A percentile compares a stretch with the other conserved stretches of the same genome.
Evolutionary conservation across 768 basidiomycete species (phyloP).

Genomic region (Russula brevipes): DNA sequence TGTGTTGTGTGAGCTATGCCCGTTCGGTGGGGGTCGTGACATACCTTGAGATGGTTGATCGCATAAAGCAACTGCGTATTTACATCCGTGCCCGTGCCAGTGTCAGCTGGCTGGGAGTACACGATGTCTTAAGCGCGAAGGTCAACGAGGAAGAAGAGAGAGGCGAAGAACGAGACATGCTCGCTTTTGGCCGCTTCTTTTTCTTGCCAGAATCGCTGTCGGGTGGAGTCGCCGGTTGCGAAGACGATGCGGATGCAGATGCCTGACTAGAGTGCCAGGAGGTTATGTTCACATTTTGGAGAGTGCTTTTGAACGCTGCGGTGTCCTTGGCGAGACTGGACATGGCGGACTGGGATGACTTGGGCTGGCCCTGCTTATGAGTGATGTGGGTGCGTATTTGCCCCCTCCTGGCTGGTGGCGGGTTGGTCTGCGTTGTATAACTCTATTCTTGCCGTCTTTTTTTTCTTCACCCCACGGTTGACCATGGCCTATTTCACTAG

Average conservation of each 20-base stretch:
- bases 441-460: not conserved
- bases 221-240: constrained; percentile 38
- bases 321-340: constrained; percentile 64
- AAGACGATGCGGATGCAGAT: constrained; percentile 29
- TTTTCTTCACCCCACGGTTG: constrained; percentile 8
- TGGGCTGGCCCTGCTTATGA: not conserved
- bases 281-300: constrained; percentile 60
- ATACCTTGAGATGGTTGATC: constrained; percentile 74
- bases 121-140: constrained; percentile 51
- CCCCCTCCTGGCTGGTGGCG: no score
- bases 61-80: constrained; percentile 87
- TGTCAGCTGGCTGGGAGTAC: constrained; percentile 85
- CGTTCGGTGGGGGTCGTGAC: constrained; percentile 4
- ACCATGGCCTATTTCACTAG: constrained; percentile 67
- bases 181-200: constrained; percentile 56
- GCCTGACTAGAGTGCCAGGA: constrained; percentile 65
- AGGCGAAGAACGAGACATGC: constrained; percentile 38
- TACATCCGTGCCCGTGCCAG: constrained; percentile 71
- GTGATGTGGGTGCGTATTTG: constrained; percentile 14
- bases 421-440: not conserved
- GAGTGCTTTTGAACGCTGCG: constrained; percentile 60
- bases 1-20: constrained; percentile 26
- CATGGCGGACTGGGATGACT: constrained; percentile 38
- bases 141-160: constrained; percentile 21
- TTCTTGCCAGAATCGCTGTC: constrained; percentile 35